phyloP scores from a whole-genome alignment of 2,329 filamentous ascomycete genomes.

The Fonsecaea monophora region DNA sequence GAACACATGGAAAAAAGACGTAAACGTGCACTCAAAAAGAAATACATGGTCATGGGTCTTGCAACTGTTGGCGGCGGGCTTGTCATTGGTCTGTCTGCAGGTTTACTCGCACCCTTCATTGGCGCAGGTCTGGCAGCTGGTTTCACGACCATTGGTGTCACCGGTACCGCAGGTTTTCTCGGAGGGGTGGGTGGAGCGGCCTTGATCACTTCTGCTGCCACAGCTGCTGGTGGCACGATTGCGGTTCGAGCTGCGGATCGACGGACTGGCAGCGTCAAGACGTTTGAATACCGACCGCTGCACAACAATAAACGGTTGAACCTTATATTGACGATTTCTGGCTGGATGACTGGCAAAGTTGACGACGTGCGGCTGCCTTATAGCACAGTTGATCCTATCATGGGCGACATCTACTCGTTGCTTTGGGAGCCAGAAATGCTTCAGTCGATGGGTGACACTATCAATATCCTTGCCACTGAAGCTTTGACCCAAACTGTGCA shows the following conservation, averaged over 20 bases:
- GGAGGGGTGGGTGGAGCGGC: conserved; percentile 91
- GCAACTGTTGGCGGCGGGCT: conserved; percentile 94
- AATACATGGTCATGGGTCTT: conserved; percentile 94
- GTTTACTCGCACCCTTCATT: conserved; percentile 89
- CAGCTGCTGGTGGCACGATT: conserved; percentile 84
- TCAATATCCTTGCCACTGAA: conserved; percentile 98
- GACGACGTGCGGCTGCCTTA: conserved; percentile 95
- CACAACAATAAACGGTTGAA: conserved; percentile 99
- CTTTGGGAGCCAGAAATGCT: conserved; percentile 99
- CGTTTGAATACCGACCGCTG: conserved; percentile 93
- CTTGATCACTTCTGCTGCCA: conserved; percentile 88
- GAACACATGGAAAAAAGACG: conserved; percentile 87
- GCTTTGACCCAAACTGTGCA: conserved; percentile 95
- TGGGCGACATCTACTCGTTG: conserved; percentile 97
- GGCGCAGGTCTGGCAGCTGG: conserved; percentile 92
- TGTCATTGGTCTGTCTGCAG: conserved; percentile 93
- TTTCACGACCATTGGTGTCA: conserved; percentile 92
- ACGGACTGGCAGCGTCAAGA: conserved; percentile 88
- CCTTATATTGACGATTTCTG: conserved; percentile 90
- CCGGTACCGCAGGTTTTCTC: conserved; percentile 85
- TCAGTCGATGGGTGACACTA: conserved; percentile 95
- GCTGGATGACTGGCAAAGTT: conserved; percentile 98
- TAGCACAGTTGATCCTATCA: conserved; percentile 94
- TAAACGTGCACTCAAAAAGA: conserved; percentile 79
- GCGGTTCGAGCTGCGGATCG: conserved; percentile 84